Conservation (phyloP, 441 rosid genomes). For the Euphorbia corollata region DNA sequence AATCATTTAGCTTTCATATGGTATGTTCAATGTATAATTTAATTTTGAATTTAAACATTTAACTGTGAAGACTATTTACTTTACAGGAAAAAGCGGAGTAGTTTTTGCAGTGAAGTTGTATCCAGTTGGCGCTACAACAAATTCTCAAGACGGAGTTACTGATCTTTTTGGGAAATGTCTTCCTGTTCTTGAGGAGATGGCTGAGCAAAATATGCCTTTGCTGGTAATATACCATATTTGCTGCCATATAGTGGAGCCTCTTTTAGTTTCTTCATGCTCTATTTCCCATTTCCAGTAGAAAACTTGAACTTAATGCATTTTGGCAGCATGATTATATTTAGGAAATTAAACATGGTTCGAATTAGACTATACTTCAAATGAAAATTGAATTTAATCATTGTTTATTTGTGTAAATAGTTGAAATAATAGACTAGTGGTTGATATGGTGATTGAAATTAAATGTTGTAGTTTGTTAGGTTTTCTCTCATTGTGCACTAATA, state of each 20-base stretch:
- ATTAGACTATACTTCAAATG: neutral
- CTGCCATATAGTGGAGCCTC: neutral
- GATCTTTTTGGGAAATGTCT: conserved; percentile 83
- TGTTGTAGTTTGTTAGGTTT: neutral
- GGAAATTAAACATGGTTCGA: neutral
- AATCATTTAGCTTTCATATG: neutral
- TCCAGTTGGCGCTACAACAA: conserved; percentile 97
- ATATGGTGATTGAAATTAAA: conserved; percentile 1
- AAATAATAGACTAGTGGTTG: neutral
- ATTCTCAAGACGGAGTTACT: conserved; percentile 90
- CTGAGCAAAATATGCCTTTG: conserved; percentile 74
- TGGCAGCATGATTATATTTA: neutral
- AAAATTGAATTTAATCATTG: neutral
- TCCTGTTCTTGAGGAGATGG: conserved; percentile 83
- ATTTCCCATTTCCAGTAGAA: neutral
- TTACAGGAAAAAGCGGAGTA: conserved; percentile 67
- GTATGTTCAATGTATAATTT: neutral
- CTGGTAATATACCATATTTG: conserved; percentile 41
- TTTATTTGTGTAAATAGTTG: neutral
- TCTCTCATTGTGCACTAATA: too few species aligned
- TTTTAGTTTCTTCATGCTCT: neutral
- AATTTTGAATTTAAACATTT: too few species aligned
- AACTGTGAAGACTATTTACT: neutral
- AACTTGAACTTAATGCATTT: neutral
- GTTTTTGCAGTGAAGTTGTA: conserved; percentile 84